A percentile compares a stretch with the other conserved stretches of the same genome.
Evolutionary conservation across 1,284 basidiomycete genomes (phyloP).

Genomic region (Fereydounia khargensis): DNA sequence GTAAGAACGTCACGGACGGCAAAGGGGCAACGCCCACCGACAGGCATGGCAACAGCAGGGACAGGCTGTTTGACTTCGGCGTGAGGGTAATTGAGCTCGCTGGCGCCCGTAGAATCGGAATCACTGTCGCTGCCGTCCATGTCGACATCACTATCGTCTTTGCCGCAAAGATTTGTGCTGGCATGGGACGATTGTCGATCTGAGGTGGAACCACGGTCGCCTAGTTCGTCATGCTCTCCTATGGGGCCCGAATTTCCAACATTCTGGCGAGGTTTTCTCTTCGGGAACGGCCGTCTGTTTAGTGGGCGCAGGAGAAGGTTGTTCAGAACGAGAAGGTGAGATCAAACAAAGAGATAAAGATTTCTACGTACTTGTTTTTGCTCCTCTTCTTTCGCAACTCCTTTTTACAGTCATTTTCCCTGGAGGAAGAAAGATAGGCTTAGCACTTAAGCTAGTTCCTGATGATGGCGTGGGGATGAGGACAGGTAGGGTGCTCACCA

Average conservation of each 20-base stretch:
- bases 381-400: constrained; percentile 29
- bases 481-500: no score
- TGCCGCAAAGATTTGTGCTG: neutral
- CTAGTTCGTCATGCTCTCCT: no score
- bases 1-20: constrained; percentile 27
- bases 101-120: constrained; percentile 1
- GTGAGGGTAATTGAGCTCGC: no score
- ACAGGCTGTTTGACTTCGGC: no score
- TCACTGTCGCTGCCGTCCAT: constrained; percentile 7
- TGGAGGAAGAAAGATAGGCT: no score
- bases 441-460: no score
- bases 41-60: constrained; percentile 9
- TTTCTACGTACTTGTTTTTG: constrained; percentile 31
- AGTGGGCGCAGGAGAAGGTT: neutral
- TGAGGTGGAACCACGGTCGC: no score
- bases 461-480: no score
- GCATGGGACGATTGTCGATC: constrained; percentile 5
- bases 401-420: constrained; percentile 13
- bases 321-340: constrained; percentile 6
- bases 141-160: neutral
- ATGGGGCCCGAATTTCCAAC: no score
- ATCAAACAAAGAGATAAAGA: no score
- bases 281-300: neutral
- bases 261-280: constrained; percentile 9
- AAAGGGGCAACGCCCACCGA: constrained; percentile 21